These are phyloP conservation scores for Chlamydomonas sphaeroides DNA, from an alignment of 139 green algal species.

Conservation along the genomic window DNA sequence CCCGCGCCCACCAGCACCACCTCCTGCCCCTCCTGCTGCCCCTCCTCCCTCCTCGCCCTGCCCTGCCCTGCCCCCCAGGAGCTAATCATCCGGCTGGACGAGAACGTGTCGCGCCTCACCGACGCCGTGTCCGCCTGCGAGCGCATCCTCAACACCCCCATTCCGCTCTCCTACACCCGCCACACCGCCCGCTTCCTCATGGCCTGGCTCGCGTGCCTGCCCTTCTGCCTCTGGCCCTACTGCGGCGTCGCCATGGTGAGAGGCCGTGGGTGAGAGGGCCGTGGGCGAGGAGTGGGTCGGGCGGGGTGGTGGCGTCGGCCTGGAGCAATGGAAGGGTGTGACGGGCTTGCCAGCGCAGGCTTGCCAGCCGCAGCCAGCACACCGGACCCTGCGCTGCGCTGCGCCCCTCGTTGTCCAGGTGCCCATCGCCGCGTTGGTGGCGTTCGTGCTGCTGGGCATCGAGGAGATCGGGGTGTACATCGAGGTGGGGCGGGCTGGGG, in stretches of 20 bases:
- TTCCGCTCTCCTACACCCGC: slow-evolving; percentile 74
- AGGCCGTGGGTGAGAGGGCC: background rate
- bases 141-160: slow-evolving; percentile 69
- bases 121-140: slow-evolving; percentile 70
- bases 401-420: slow-evolving; percentile 16
- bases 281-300: background rate
- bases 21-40: no score
- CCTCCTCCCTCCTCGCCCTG: no score
- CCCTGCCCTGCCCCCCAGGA: slow-evolving; percentile 24
- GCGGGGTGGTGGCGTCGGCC: no score
- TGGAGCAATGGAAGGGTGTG: no score
- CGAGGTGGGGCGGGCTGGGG: slow-evolving; percentile 64
- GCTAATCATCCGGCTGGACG: slow-evolving; percentile 62
- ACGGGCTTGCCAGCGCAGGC: no score
- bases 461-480: slow-evolving; percentile 70
- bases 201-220: slow-evolving; percentile 57
- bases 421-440: slow-evolving; percentile 53
- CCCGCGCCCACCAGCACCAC: no score
- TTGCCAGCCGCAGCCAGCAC: no score
- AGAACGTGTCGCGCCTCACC: slow-evolving; percentile 74
- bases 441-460: slow-evolving; percentile 76
- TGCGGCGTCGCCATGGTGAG: slow-evolving; percentile 50
- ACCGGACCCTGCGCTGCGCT: background rate
- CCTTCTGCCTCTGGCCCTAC: slow-evolving; percentile 64
- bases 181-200: slow-evolving; percentile 68